These are phyloP conservation scores for Ceratocystis albifundus DNA, from an alignment of 2,329 filamentous ascomycete species.

Conservation along the genomic window DNA sequence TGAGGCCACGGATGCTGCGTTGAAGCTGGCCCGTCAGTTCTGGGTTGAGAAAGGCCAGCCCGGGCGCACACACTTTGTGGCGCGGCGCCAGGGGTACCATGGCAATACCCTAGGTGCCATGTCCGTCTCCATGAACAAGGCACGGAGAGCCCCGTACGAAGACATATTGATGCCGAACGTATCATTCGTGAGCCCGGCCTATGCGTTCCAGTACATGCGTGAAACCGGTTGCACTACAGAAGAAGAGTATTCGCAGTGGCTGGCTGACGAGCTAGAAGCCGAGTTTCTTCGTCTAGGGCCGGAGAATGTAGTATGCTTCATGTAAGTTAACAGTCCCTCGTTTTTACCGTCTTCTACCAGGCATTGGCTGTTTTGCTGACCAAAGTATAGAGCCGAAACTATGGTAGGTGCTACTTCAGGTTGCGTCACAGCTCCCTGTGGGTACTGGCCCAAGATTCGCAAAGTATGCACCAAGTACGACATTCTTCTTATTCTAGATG, in stretches of 20 bases:
- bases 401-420: constrained; percentile 25
- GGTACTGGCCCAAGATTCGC: constrained; percentile 45
- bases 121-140: constrained; percentile 30
- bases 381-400: constrained; percentile 31
- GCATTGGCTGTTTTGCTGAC: constrained; percentile 27
- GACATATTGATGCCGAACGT: constrained; percentile 26
- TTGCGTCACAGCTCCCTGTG: constrained; percentile 39
- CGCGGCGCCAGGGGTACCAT: constrained; percentile 38
- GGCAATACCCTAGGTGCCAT: constrained; percentile 40
- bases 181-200: constrained; percentile 9
- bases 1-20: constrained; percentile 36
- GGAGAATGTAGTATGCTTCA: constrained; percentile 31
- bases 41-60: constrained; percentile 31
- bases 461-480: constrained; percentile 44
- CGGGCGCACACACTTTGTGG: constrained; percentile 35
- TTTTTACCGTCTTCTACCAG: neutral
- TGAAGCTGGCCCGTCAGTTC: constrained; percentile 41
- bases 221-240: constrained; percentile 30
- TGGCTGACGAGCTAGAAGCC: constrained; percentile 37
- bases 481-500: constrained; percentile 45
- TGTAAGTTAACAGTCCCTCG: neutral
- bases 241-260: constrained; percentile 32
- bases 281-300: constrained; percentile 39
- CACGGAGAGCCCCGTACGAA: constrained; percentile 28
- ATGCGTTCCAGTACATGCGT: constrained; percentile 25